Percentiles rank a stretch among this genome's conserved stretches.
phyloP scores from a whole-genome alignment of 148 eudicot genomes.

The Pharnaceum exiguum region DNA sequence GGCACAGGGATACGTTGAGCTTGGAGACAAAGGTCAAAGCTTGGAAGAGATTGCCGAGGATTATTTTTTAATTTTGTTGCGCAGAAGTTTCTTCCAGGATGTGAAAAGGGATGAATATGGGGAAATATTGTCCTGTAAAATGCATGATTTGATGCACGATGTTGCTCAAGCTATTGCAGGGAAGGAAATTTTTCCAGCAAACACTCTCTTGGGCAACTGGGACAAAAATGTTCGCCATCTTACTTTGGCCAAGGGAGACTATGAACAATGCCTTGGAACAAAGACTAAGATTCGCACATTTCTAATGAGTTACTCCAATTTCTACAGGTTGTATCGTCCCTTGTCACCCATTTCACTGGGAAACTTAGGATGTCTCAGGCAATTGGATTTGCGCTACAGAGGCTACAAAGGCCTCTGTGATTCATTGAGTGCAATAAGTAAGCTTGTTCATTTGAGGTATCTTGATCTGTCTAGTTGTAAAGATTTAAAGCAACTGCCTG shows the following conservation, averaged over 20 bases:
- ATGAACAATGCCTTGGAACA: too few species aligned
- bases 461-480: constrained; percentile 5
- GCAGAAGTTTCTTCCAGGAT: constrained; percentile 10
- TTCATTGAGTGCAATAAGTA: constrained; percentile 5
- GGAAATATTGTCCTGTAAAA: not conserved
- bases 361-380: constrained; percentile 17
- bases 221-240: not conserved
- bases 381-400: not conserved
- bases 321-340: too few species aligned
- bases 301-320: too few species aligned
- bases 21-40: too few species aligned
- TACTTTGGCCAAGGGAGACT: too few species aligned
- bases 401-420: not conserved
- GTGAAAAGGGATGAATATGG: not conserved
- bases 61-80: not conserved
- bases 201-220: not conserved
- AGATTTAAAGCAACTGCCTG: not conserved
- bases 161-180: not conserved
- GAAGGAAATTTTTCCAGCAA: not conserved
- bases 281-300: too few species aligned
- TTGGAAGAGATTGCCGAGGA: too few species aligned
- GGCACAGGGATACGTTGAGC: too few species aligned
- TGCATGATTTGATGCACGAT: constrained; percentile 8
- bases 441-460: constrained; percentile 12
- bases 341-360: too few species aligned